Conservation (phyloP, 1,284 basidiomycete genomes). For the Ustilago cynodontis region DNA sequence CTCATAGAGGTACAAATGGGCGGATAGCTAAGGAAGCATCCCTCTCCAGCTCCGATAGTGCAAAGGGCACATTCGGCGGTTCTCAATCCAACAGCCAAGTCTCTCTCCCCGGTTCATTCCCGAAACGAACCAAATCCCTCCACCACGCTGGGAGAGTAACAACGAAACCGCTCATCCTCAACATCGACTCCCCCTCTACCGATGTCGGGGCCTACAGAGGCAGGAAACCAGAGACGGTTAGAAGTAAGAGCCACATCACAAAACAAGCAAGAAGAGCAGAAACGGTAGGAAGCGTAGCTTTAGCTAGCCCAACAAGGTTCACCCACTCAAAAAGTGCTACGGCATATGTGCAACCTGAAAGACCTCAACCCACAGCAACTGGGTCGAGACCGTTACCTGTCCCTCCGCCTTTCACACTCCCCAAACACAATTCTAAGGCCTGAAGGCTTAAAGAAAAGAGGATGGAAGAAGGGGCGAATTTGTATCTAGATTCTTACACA, state of each 20-base stretch:
- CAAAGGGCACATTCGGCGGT: slow-evolving; percentile 26
- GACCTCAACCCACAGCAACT: slow-evolving; percentile 4
- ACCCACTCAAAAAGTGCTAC: background rate
- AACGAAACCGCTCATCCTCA: slow-evolving; percentile 28
- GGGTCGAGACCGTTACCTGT: slow-evolving; percentile 20
- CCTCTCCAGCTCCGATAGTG: background rate
- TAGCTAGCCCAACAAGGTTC: slow-evolving; percentile 27
- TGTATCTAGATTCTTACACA: slow-evolving; percentile 1
- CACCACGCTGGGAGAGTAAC: background rate
- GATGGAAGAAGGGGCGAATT: background rate
- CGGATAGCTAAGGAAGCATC: too few species aligned
- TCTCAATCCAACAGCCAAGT: background rate
- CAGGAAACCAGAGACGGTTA: background rate
- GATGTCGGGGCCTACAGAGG: slow-evolving; percentile 14
- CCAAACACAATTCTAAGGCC: background rate
- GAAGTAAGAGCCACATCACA: background rate
- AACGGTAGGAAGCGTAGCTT: background rate
- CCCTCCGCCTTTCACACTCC: slow-evolving; percentile 28
- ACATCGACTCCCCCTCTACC: background rate
- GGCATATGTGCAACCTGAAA: slow-evolving; percentile 6
- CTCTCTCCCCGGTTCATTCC: slow-evolving; percentile 21
- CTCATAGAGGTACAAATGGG: too few species aligned
- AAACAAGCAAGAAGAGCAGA: background rate
- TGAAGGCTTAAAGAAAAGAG: background rate
- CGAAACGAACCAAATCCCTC: slow-evolving; percentile 19